Base-by-base conservation (phyloP, 306 rosid genomes). In the Arachis stenosperma region DNA sequence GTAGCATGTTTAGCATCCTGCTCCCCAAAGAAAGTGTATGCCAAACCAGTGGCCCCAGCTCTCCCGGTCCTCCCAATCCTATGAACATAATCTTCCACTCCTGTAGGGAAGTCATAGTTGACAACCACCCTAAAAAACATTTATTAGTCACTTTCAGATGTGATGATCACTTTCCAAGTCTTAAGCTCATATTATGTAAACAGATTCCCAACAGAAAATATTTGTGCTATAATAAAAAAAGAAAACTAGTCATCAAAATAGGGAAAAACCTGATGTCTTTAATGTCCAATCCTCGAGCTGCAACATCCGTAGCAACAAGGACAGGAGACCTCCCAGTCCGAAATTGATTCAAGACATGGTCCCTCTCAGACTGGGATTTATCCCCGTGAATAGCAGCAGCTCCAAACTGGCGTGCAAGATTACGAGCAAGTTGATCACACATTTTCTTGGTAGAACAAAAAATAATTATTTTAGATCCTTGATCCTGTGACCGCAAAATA, bases 61-160 rank as follows among this genome's bases (percentile, higher is more conserved):
- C 99, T 90, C 68, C 99, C 99, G 11, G 99, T 95, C 77, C 99
- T 90, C 75, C 99, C 99, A 82, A 95, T 95, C 87, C 99, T 95
- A 75, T 95, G 98, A 50, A 95, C 99, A 88, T 95, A 95, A 76
- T 95, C 99, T 87, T 95, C 99, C 61, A 95, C 99, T 61, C 99
- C 99, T n/a, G 92, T 87, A 47, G 99, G 99, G 79, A 95, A 95
- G 83, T 95, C 99, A 58, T 87, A 95, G 75, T 95, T 95, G 84
- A 95, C 79, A 77, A 91, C 99, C 73, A 92, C 98, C 89, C 99
- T 95, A 86, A 54, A 60, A 79, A 48, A 64, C 41, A 69, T 0
- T 70, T 41, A 73, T 52, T 52, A 33, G 74, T 37, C 74, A 70
- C 43, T 48, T 42, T 15, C 69, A 70, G 12, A 44, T 61, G 43